Evolutionary conservation across 2,329 filamentous ascomycete genomes (phyloP), one percentile per base, ranked within the genome.

Genomic region (Metarhizium robertsii): DNA sequence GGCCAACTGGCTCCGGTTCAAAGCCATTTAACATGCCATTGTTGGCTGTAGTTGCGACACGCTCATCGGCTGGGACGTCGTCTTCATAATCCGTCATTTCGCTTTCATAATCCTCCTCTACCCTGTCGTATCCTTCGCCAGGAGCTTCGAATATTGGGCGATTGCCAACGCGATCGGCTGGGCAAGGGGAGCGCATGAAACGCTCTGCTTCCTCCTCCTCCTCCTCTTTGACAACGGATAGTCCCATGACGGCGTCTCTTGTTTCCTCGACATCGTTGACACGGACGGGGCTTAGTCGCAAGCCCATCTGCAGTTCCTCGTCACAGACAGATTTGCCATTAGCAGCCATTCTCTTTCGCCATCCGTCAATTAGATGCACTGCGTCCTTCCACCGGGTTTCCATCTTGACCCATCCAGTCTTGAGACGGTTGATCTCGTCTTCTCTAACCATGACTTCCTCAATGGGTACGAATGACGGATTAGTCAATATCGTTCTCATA

Each of bases 391-490:
- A 96, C 53, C 91, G 83, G 25, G 76, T 80, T 69, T 97, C 92
- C 89, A 97, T 96, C 71, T 88, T 91, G 67, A 95, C 88, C 87
- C 92, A 95, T 16, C 92, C 90, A 55, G 87, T 83, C 54, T 90
- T 84, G 50, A 99, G 76, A 53, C 89, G 82, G 53, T 81, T 79
- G 60, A 99, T 97, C 68, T 96, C 92, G 57, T 95, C 87, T 60
- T 99, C 92, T 54, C 92, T 84, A n/a, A 91, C 74, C 65, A 95
- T 86, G 2, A 99, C 90, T 69, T 97, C 94, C 64, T 97, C 94
- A 25, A 97, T 83, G 0, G 92, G 89, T 14, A 96, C 94, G 68
- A 97, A 99, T 2, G 92, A 95, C 1, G 94, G 94, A 65, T 97
- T 97, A 8, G 91, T 96, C 48, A 99, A 77, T 42, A 99, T 82